Evolutionary conservation across 805 yeast genomes (phyloP), one percentile per base, ranked within the genome.

Genomic region (Nakazawaea pomicola): DNA sequence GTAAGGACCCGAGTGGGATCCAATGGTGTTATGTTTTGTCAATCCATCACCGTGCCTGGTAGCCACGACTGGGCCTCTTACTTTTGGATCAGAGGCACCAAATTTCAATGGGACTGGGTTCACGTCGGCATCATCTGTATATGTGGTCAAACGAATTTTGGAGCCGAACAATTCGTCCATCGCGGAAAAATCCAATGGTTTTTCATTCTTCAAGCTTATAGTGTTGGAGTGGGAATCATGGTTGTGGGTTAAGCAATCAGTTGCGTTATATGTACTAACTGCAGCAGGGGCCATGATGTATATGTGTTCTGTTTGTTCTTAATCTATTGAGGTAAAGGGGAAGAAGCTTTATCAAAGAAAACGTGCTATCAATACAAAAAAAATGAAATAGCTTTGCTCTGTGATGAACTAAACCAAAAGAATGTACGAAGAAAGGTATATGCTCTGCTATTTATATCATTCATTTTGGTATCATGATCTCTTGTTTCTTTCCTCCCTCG

Each of bases 1-100:
- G 51, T 79, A 79, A 10, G 83, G 74, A 25, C 84, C 84, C 10
- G 81, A 63, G 50, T 76, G 80, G 10, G 83, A 80, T 40, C 85
- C 85, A 47, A 78, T 74, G 30, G 83, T 70, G 51, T 79, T 79
- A 54, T 80, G 80, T 49, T 70, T 72, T 35, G 61, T 44, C 40
- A 76, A 53, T 29, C 83, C 78, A 29, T 67, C 62, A 24, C 64
- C 67, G 44, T 60, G 55, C 54, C 80, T 71, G 3, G 80, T 67
- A 16, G 73, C 76, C 15, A 76, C 76, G 33, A 79, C 58, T 7
- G 85, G 83, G 11, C 82, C 82, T 52, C 85, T 68, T 5, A 50
- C 57, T 23, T 48, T 44, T 9, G 79, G 67, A 36, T 73, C 72
- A 1, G 64, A 46, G 23, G 68, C 69, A 20, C 78, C 80, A 83